Evolutionary conservation across 2,329 filamentous ascomycete species (phyloP), one percentile per base, ranked within the genome.

Genomic region (Trichoderma sp.): DNA sequence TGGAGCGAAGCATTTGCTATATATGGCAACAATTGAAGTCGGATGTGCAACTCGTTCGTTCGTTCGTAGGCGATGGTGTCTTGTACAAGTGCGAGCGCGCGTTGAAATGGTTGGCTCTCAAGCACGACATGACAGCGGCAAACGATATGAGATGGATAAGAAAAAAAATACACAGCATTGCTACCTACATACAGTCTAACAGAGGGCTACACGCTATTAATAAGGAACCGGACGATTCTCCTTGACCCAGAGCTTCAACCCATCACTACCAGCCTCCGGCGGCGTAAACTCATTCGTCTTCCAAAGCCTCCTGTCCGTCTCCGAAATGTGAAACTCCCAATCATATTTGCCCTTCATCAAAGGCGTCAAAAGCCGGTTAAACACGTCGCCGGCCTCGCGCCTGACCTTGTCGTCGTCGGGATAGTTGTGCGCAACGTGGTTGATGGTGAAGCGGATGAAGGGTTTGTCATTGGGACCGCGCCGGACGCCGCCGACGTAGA

Each of bases 231-330:
- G 34, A 4, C 32, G n/a, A 17, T 69, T 73, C 36, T 50, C 58
- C 30, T 69, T 64, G 2, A 50, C 43, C 82, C 82, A 84, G 20
- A 75, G 20, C 74, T 74, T 75, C 76, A 83, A 80, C 4, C 75
- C 80, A 73, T 82, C 79, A 28, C 77, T 82, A 32, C 70, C 74
- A 15, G 73, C 77, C 66, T 77, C 77, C 17, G 83, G 83, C 30
- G 82, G 79, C 55, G 77, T 74, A 8, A 84, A 20, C 0, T 82
- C 84, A 28, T 85, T 79, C 13, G 85, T 76, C 75, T 81, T 83
- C 84, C 84, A 85, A 66, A 85, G 68, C 57, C 78, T 77, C 20
- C 82, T 75, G n/a, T 80, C 79, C 34, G 81, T 84, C 76, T 86
- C 83, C 11, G 79, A 76, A 32, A 85, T 75, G 67, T 81, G 79